Evolutionary conservation across 1,139 yeast species (phyloP).

Genomic region (Candida neerlandica): DNA sequence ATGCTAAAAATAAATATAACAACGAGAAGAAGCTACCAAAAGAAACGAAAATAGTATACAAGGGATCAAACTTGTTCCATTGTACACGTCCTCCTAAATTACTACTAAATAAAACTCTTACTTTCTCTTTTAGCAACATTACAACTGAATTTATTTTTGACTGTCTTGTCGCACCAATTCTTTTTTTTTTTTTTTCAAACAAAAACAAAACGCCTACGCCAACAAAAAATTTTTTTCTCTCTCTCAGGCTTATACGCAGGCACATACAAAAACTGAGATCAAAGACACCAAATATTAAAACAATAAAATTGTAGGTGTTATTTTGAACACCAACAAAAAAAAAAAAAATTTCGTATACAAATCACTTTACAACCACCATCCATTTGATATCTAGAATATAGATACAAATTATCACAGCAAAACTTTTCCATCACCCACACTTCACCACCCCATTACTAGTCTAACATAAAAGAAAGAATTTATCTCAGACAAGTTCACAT

Average conservation of each 20-base stretch:
- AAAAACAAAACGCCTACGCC: neutral
- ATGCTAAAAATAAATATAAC: neutral
- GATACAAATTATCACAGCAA: neutral
- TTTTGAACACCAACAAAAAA: slow-evolving; percentile 1
- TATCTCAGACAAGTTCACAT: too few relatives aligned
- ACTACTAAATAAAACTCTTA: neutral
- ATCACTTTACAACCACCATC: slow-evolving; percentile 4
- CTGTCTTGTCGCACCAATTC: neutral
- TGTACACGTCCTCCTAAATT: too few relatives aligned
- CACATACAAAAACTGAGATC: slow-evolving; percentile 2
- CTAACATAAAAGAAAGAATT: neutral
- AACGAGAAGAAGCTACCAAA: too few relatives aligned
- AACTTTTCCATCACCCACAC: neutral
- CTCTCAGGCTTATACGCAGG: neutral
- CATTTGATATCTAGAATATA: neutral
- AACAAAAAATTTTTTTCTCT: neutral
- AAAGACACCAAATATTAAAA: neutral
- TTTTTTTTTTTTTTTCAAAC: neutral
- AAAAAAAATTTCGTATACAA: slow-evolving; percentile 1
- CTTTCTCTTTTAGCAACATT: neutral
- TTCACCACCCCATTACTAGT: neutral
- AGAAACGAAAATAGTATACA: too few relatives aligned
- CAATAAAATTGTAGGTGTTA: neutral
- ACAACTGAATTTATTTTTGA: too few relatives aligned
- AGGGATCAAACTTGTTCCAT: too few relatives aligned